Conservation (phyloP, 2,329 filamentous ascomycete genomes). For the Xylariaceae sp. region DNA sequence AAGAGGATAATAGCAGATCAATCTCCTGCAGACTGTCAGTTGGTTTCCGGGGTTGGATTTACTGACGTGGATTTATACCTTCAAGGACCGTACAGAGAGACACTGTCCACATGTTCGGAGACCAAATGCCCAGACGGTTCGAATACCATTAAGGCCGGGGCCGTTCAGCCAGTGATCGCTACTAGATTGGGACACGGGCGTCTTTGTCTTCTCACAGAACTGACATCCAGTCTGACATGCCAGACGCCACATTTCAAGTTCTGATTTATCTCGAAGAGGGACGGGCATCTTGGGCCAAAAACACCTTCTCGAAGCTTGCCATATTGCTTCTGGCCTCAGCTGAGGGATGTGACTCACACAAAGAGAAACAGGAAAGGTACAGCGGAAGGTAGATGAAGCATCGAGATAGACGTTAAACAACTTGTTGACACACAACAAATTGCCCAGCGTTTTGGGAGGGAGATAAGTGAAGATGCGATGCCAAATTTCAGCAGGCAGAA, state of each 20-base stretch:
- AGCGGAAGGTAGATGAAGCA: conserved; percentile 33
- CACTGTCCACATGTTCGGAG: conserved; percentile 64
- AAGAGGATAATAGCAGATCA: conserved; percentile 60
- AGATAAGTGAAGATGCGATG: conserved; percentile 65
- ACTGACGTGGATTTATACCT: conserved; percentile 46
- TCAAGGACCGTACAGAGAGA: conserved; percentile 55
- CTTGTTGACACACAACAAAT: conserved; percentile 63
- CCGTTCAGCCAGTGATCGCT: conserved; percentile 52
- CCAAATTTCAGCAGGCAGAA: conserved; percentile 58
- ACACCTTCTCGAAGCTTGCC: conserved; percentile 63
- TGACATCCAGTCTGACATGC: conserved; percentile 62
- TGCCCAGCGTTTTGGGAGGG: conserved; percentile 59
- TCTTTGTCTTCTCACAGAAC: conserved; percentile 52
- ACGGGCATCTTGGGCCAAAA: conserved; percentile 65
- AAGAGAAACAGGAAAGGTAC: conserved; percentile 24
- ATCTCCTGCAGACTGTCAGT: conserved; percentile 53
- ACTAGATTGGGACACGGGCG: conserved; percentile 20
- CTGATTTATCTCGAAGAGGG: conserved; percentile 60
- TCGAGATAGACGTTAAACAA: conserved; percentile 59
- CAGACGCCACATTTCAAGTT: conserved; percentile 74
- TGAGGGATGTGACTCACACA: conserved; percentile 29
- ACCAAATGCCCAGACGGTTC: conserved; percentile 68
- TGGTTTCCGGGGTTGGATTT: conserved; percentile 14
- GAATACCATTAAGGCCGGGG: conserved; percentile 56
- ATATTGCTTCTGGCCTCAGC: conserved; percentile 61